Evolutionary conservation across 139 green algal genomes (phyloP).

Genomic region (Penium margaritaceum): DNA sequence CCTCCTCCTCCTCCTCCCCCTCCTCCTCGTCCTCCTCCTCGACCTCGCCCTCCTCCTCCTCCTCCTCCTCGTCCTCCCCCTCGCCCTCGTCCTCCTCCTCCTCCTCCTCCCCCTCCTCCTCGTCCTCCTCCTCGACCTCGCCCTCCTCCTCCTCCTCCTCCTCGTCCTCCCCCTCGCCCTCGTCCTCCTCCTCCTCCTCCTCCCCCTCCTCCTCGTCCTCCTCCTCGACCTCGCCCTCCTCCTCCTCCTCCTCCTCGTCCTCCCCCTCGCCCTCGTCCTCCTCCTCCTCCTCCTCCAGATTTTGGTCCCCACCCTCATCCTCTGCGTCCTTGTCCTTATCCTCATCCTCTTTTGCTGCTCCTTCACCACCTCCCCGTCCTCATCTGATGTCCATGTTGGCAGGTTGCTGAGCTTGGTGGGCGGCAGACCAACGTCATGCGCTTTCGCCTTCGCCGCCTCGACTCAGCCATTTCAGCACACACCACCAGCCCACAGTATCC

Average conservation of each 20-base stretch:
- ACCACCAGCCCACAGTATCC: too few species aligned
- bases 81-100: slow-evolving; percentile 10
- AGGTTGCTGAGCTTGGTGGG: too few species aligned
- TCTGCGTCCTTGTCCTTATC: neutral
- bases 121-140: slow-evolving; percentile 9
- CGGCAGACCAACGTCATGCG: too few species aligned
- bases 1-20: slow-evolving; percentile 14
- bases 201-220: neutral
- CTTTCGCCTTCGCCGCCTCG: too few species aligned
- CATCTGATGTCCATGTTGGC: too few species aligned
- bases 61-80: slow-evolving; percentile 19
- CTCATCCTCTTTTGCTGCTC: slow-evolving; percentile 1
- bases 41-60: slow-evolving; percentile 10
- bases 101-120: slow-evolving; percentile 19
- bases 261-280: neutral
- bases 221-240: slow-evolving; percentile 9
- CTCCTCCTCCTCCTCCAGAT: neutral
- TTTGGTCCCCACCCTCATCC: neutral
- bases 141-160: slow-evolving; percentile 22
- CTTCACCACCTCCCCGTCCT: too few species aligned
- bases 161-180: slow-evolving; percentile 3
- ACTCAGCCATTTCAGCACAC: too few species aligned
- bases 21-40: slow-evolving; percentile 20
- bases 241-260: slow-evolving; percentile 3
- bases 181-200: neutral